Evolutionary conservation across 805 yeast genomes (phyloP).

Genomic region (Saturnispora galanensis): DNA sequence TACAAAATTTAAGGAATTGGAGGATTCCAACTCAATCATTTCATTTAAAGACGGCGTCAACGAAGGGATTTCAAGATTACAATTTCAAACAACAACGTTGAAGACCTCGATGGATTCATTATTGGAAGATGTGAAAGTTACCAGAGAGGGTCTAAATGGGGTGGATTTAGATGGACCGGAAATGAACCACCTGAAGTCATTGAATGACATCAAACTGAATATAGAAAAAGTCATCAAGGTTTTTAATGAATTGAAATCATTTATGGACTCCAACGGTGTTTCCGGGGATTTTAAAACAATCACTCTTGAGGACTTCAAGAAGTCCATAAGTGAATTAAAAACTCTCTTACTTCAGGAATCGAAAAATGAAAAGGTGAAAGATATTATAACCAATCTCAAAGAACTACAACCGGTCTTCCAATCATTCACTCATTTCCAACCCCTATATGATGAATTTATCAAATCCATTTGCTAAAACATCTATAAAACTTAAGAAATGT

Average conservation of each 20-base stretch:
- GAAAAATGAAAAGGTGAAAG: conserved; percentile 25
- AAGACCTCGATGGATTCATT: conserved; percentile 49
- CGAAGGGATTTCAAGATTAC: conserved; percentile 45
- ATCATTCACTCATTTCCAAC: conserved; percentile 40
- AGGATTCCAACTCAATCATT: conserved; percentile 1
- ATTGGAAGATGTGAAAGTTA: conserved; percentile 35
- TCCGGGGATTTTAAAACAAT: conserved; percentile 11
- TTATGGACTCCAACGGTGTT: conserved; percentile 21
- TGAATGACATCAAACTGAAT: conserved; percentile 37
- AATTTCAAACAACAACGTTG: conserved; percentile 55
- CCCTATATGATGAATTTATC: conserved; percentile 40
- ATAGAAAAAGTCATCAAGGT: conserved; percentile 28
- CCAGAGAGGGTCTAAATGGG: conserved; percentile 20
- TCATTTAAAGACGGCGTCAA: conserved; percentile 11
- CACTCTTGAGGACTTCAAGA: conserved; percentile 21
- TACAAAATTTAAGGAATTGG: conserved; percentile 35
- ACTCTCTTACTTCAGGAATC: conserved; percentile 25
- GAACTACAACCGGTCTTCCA: conserved; percentile 44
- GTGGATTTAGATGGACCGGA: conserved; percentile 7
- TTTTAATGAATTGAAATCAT: conserved; percentile 35
- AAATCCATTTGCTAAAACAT: conserved; percentile 29
- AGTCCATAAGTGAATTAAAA: conserved; percentile 35
- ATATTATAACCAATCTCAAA: conserved; percentile 38
- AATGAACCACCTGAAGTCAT: conserved; percentile 31
- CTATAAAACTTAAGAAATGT: background rate